Base-by-base conservation (phyloP, 2,329 filamentous ascomycete genomes). In the Colletotrichum zoysiae region DNA sequence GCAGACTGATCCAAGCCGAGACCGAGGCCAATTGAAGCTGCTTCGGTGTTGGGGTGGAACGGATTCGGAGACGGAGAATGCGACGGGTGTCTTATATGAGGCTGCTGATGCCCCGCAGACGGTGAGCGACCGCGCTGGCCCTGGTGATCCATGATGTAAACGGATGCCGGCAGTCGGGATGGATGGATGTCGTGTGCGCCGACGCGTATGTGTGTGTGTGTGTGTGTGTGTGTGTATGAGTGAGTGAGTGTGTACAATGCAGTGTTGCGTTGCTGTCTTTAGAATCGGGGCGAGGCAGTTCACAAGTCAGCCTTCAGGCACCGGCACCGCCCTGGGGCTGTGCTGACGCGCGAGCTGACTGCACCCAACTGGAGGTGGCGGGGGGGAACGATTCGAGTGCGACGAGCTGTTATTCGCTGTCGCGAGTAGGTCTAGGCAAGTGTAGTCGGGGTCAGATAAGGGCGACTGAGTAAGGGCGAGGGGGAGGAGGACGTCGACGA, bases 21-120 rank as follows among this genome's bases (percentile, higher is more conserved):
- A 78, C 88, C 89, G 75, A 91, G 84, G 77, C 86, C 86, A 76
- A 86, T 83, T 64, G 83, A 84, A 76, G 81, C 77, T 70, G 86
- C 81, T 72, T 68, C 65, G 70, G 67, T 56, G 78, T 85, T 85
- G 57, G 86, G 83, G 79, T 86, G 84, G 77, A 87, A 88, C 76
- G 85, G 85, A 81, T 82, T 86, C 80, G 87, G 88, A 79, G 89
- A 89, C 77, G 90, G 88, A 77, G 90, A 91, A 81, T 89, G 90
- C 76, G 84, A 87, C 51, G 70, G 70, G 80, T 90, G 89, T 81
- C 87, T 92, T 91, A 92, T 91, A 90, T 90, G 86, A 84, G 84
- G 80, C 79, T 82, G 82, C 78, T 88, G 86, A 78, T 88, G 86
- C 74, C 86, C 85, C 78, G 85, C 84, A 78, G 90, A 91, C 76